Percentiles rank a stretch among this genome's conserved stretches.
Conservation (phyloP, 441 rosid species). For the Populus hybrid region DNA sequence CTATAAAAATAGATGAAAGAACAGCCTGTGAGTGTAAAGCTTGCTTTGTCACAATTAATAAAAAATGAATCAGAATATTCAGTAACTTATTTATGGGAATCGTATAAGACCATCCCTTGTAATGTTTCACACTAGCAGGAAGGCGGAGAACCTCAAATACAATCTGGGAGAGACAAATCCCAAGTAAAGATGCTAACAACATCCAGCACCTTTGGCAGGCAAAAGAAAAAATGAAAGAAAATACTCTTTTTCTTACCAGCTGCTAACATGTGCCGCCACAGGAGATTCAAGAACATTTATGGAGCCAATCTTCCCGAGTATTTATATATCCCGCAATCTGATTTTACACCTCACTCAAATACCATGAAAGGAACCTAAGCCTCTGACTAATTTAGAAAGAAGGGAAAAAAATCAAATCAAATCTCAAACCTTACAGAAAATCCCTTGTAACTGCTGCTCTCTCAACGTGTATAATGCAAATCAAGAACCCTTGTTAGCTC, state of each 20-base stretch:
- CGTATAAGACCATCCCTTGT: slow-evolving; percentile 28
- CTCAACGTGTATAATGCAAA: slow-evolving; percentile 38
- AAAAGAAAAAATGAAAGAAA: slow-evolving; percentile 23
- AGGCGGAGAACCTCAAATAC: slow-evolving; percentile 38
- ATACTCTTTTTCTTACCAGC: slow-evolving; percentile 23
- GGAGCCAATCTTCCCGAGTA: slow-evolving; percentile 42
- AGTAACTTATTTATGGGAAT: slow-evolving; percentile 43
- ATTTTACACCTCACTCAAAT: slow-evolving; percentile 61
- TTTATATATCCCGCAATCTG: slow-evolving; percentile 41
- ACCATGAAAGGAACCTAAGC: slow-evolving; percentile 39
- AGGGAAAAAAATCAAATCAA: slow-evolving; percentile 21
- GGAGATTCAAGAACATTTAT: slow-evolving; percentile 38
- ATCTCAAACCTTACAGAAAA: slow-evolving; percentile 53
- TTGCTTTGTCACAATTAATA: slow-evolving; percentile 11
- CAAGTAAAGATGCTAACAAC: slow-evolving; percentile 31
- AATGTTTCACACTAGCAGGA: slow-evolving; percentile 44
- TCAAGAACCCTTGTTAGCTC: slow-evolving; percentile 41
- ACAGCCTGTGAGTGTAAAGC: slow-evolving; percentile 2
- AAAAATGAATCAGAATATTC: slow-evolving; percentile 31
- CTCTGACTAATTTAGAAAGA: slow-evolving; percentile 27
- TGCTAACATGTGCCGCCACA: slow-evolving; percentile 26
- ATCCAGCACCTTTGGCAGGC: slow-evolving; percentile 34
- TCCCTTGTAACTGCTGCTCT: slow-evolving; percentile 37
- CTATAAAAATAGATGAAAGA: too few species aligned
- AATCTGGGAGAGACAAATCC: slow-evolving; percentile 34